Base-by-base conservation (phyloP, 164 flowering plant genomes). In the Annona squamosa region DNA sequence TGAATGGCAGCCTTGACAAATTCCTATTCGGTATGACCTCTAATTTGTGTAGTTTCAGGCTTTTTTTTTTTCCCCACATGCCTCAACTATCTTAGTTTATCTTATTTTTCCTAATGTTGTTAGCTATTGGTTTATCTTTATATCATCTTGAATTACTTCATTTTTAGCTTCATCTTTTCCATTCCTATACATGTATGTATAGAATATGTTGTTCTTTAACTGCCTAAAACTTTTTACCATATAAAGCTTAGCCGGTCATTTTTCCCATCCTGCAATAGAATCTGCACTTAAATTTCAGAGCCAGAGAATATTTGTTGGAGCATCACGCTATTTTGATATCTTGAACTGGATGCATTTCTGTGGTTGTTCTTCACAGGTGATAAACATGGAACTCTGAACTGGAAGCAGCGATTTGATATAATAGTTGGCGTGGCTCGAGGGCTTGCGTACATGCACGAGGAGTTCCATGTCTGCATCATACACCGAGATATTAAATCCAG, bases 401-500 rank as follows among this genome's bases (percentile, higher is more conserved):
- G 90, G 91, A 84, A 79, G 75, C 84, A 83, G 66, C 73, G 90
- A 62, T 77, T 75, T 74, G 80, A 83, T 63, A 85, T 88, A 69
- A 83, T 88, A 4, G 63, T 84, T 9, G 90, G 90, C 66, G 80
- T 76, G 64, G 90, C 92, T 4, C 77, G 85, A 44, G 92, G 89
- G 1, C 84, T 88, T 41, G 85, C 89, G 6, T 87, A 88, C 78
- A 72, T 88, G 37, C 90, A 85, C 43, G 89, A 88, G n/a, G 85
- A 88, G 52, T 88, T 81, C 72, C 87, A 86, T 75, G 84, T 82
- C 0, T 67, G 84, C 61, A 85, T 88, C 46, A 86, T 87, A 63
- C 92, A 88, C 18, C 79, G 90, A 67, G 91, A 88, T 63, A 85
- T 88, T 48, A 88, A 88, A 63, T 75, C 88, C 1, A 83, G 86